phyloP scores from a whole-genome alignment of 164 flowering plant genomes.

The Sextonia rubra region DNA sequence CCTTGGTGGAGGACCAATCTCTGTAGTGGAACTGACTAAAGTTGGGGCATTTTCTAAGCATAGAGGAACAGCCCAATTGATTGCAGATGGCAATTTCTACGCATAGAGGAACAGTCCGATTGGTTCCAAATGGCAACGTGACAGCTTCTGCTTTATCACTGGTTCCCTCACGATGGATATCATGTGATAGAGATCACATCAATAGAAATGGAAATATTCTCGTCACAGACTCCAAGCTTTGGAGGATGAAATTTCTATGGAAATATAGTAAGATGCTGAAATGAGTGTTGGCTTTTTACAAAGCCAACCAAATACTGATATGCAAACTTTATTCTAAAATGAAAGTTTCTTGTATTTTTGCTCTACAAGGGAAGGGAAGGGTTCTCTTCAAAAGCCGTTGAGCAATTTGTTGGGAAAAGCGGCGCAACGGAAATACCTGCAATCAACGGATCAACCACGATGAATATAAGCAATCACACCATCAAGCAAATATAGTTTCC shows the following conservation, averaged over 20 bases:
- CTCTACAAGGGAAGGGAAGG: too few species aligned
- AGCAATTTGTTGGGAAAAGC: too few species aligned
- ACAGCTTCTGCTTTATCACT: neutral
- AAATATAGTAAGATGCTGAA: neutral
- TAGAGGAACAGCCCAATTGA: neutral
- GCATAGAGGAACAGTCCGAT: too few species aligned
- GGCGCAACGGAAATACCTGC: too few species aligned
- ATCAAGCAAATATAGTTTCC: too few species aligned
- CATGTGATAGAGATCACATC: neutral
- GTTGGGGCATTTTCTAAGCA: neutral
- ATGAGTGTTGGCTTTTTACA: neutral
- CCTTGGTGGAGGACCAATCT: too few species aligned
- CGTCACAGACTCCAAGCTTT: neutral
- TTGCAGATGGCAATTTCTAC: neutral
- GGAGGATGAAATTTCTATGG: neutral
- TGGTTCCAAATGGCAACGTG: too few species aligned
- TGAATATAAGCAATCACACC: too few species aligned
- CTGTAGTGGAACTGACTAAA: neutral
- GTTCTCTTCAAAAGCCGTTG: too few species aligned
- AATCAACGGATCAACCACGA: too few species aligned
- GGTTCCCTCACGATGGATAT: conserved; percentile 1
- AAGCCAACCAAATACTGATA: neutral
- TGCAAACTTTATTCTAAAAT: too few species aligned
- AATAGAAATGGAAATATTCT: conserved; percentile 2
- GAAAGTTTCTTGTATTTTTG: too few species aligned